Evolutionary conservation across 148 eudicot species (phyloP).

Genomic region (Gaultheria prostrata): DNA sequence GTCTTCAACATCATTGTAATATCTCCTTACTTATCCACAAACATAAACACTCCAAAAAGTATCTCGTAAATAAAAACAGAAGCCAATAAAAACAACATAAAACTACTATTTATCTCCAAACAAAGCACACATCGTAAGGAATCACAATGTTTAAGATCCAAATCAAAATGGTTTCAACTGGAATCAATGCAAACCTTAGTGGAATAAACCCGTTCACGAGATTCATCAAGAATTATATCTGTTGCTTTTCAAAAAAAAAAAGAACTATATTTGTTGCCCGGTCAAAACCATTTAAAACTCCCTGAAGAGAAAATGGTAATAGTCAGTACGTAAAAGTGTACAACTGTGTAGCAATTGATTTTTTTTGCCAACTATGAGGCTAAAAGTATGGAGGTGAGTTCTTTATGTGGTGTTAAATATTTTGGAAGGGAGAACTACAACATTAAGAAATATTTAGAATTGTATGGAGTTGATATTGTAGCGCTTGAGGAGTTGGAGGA

Average conservation of each 20-base stretch:
- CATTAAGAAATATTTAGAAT: no score
- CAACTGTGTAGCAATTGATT: background rate
- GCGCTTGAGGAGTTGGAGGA: no score
- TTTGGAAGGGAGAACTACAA: no score
- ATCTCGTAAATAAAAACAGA: no score
- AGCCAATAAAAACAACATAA: no score
- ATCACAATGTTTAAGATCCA: constrained; percentile 4
- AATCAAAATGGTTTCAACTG: background rate
- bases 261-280: constrained; percentile 90
- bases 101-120: background rate
- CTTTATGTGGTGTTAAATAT: no score
- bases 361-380: background rate
- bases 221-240: constrained; percentile 88
- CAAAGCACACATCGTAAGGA: background rate
- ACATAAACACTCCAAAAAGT: no score
- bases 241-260: no score
- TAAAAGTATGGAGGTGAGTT: no score
- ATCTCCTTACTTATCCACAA: no score
- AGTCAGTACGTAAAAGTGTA: constrained; percentile 7
- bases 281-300: constrained; percentile 78
- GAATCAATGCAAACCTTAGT: constrained; percentile 52
- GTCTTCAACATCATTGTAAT: no score
- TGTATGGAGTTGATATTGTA: no score
- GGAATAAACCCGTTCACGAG: constrained; percentile 88
- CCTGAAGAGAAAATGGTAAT: constrained; percentile 38